These are phyloP conservation scores for Ceratocystis harringtonii DNA, from an alignment of 2,329 filamentous ascomycete species.

Conservation along the genomic window DNA sequence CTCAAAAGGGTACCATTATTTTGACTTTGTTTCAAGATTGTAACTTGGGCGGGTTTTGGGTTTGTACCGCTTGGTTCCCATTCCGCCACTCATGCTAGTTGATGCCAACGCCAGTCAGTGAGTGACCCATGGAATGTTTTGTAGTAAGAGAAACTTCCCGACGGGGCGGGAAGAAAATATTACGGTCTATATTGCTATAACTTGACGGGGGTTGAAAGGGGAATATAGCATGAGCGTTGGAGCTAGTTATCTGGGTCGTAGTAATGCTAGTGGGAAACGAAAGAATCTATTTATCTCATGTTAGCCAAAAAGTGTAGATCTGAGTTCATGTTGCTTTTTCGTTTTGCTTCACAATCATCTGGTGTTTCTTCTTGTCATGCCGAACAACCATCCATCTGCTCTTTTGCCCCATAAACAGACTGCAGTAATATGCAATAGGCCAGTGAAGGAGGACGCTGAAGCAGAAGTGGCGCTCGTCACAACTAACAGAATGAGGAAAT, in stretches of 20 bases:
- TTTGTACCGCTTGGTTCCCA: not conserved
- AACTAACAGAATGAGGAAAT: not conserved
- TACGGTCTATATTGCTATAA: not conserved
- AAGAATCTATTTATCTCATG: not conserved
- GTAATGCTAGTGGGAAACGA: not conserved
- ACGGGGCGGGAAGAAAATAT: not conserved
- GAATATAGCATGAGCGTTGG: not conserved
- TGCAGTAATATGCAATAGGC: not conserved
- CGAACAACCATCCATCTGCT: not conserved
- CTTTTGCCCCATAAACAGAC: not conserved
- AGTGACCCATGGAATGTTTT: not conserved
- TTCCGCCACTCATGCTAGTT: not conserved
- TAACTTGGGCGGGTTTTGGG: not conserved
- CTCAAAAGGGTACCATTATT: not conserved
- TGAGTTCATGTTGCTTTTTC: not conserved
- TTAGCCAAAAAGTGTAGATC: not conserved
- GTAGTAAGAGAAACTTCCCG: constrained; percentile 1
- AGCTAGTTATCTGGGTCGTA: not conserved
- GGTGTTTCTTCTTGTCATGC: not conserved
- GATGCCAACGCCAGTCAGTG: not conserved
- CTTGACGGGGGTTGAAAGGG: not conserved
- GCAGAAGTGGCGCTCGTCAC: not conserved
- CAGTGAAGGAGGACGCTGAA: not conserved
- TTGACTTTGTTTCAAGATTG: constrained; percentile 5
- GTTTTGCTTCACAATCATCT: not conserved